phyloP scores from a whole-genome alignment of 306 rosid genomes.

The Abrus precatorius region DNA sequence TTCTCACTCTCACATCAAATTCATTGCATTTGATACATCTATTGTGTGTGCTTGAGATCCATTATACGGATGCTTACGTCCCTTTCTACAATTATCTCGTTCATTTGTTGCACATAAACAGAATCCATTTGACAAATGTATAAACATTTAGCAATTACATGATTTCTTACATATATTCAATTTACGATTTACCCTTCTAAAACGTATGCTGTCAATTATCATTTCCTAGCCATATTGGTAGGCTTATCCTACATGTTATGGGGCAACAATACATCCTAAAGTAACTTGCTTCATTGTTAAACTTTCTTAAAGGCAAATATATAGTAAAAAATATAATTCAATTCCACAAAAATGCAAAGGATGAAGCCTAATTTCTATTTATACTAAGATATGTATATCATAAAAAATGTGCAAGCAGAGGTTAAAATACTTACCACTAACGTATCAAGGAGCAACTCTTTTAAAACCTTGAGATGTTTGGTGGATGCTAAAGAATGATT shows the following conservation, averaged over 20 bases:
- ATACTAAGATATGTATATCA: neutral
- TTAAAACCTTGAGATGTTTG: neutral
- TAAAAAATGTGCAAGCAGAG: slow-evolving; percentile 30
- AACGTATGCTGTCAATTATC: slow-evolving; percentile 4
- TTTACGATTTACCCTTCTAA: neutral
- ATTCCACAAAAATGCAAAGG: neutral
- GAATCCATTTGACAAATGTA: slow-evolving; percentile 5
- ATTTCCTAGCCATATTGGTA: slow-evolving; percentile 5
- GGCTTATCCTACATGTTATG: neutral
- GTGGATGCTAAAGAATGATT: neutral
- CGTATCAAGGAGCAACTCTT: slow-evolving; percentile 18
- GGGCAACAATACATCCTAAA: neutral
- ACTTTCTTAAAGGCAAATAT: slow-evolving; percentile 1
- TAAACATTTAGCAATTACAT: slow-evolving; percentile 2
- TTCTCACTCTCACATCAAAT: too few relatives aligned
- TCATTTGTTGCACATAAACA: too few relatives aligned
- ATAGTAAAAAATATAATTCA: neutral
- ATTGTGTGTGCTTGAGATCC: too few relatives aligned
- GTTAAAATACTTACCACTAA: slow-evolving; percentile 22
- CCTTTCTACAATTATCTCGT: too few relatives aligned
- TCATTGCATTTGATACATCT: too few relatives aligned
- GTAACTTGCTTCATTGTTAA: neutral
- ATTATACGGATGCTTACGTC: too few relatives aligned
- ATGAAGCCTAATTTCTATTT: neutral
- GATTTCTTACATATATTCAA: neutral